These are phyloP conservation scores for Solanum corneliomulleri DNA, from an alignment of 257 asterid genomes.

Conservation along the genomic window DNA sequence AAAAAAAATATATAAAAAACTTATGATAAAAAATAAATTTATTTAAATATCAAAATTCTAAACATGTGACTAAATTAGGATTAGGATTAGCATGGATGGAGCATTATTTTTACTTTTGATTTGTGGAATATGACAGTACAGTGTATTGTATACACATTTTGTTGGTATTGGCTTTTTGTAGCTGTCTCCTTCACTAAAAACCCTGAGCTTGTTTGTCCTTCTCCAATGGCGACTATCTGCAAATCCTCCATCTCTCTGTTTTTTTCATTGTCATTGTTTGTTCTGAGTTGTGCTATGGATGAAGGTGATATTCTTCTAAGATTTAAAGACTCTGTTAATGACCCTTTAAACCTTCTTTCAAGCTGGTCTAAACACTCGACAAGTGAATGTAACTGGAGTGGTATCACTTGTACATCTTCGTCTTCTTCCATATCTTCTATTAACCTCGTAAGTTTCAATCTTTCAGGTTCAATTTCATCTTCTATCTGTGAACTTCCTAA, in stretches of 20 bases:
- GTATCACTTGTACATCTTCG: slow-evolving; percentile 44
- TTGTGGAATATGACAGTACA: neutral
- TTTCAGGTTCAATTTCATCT: slow-evolving; percentile 77
- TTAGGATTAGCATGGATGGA: too few relatives aligned
- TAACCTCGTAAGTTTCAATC: slow-evolving; percentile 55
- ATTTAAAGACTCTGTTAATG: slow-evolving; percentile 63
- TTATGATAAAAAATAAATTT: too few relatives aligned
- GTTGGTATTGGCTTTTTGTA: neutral
- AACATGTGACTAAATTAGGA: too few relatives aligned
- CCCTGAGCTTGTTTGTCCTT: slow-evolving; percentile 4
- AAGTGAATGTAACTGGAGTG: slow-evolving; percentile 57
- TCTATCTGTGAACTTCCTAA: slow-evolving; percentile 39
- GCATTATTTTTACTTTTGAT: too few relatives aligned
- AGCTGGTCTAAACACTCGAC: slow-evolving; percentile 37
- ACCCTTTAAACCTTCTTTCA: slow-evolving; percentile 42
- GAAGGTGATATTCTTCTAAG: slow-evolving; percentile 57
- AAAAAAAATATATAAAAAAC: too few relatives aligned
- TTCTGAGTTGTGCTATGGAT: slow-evolving; percentile 24
- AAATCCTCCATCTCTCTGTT: slow-evolving; percentile 23
- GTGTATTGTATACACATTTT: neutral
- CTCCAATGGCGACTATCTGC: slow-evolving; percentile 49
- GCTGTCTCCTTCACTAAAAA: neutral
- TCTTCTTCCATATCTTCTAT: slow-evolving; percentile 28
- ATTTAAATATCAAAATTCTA: too few relatives aligned
- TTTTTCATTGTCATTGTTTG: slow-evolving; percentile 13